These are phyloP conservation scores for Chlamydomonas sphaeroides DNA, from an alignment of 139 green algal species.

Conservation along the genomic window DNA sequence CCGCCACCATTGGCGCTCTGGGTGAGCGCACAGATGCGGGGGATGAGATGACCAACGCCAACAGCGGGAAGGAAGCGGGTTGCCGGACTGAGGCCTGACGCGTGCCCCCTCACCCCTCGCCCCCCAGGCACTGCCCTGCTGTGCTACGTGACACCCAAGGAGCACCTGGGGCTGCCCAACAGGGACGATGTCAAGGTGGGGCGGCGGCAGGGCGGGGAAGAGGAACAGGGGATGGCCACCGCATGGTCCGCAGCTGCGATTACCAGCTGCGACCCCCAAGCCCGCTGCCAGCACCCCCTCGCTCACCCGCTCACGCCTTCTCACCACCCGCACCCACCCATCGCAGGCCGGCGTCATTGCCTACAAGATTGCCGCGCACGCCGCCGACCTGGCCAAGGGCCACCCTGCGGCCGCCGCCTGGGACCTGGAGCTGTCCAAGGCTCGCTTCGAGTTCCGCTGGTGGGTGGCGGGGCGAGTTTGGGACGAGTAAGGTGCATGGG, in stretches of 20 bases:
- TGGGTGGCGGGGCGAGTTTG: no score
- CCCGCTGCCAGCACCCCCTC: not conserved
- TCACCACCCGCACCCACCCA: not conserved
- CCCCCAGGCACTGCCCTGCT: constrained; percentile 90
- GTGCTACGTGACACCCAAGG: constrained; percentile 98
- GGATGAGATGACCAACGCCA: no score
- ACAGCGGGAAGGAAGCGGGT: no score
- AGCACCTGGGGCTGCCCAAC: constrained; percentile 95
- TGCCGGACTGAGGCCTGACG: no score
- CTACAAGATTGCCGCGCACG: constrained; percentile 98
- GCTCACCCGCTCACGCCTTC: not conserved
- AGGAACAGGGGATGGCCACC: no score
- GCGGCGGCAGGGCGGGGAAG: no score
- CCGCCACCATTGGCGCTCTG: constrained; percentile 91
- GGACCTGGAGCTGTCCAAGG: constrained; percentile 91
- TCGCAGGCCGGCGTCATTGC: constrained; percentile 84
- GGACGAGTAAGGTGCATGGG: no score
- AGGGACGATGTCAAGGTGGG: constrained; percentile 59
- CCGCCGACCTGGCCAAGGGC: constrained; percentile 94
- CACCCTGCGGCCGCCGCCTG: constrained; percentile 86
- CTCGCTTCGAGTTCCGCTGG: constrained; percentile 98
- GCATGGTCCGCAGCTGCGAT: no score
- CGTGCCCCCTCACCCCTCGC: not conserved
- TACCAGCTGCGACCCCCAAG: no score
- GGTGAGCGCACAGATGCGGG: no score